Evolutionary conservation across 192 early-diverging fungal species (phyloP), one percentile per base, ranked within the genome.

Genomic region (Gaertneriomyces sp.): DNA sequence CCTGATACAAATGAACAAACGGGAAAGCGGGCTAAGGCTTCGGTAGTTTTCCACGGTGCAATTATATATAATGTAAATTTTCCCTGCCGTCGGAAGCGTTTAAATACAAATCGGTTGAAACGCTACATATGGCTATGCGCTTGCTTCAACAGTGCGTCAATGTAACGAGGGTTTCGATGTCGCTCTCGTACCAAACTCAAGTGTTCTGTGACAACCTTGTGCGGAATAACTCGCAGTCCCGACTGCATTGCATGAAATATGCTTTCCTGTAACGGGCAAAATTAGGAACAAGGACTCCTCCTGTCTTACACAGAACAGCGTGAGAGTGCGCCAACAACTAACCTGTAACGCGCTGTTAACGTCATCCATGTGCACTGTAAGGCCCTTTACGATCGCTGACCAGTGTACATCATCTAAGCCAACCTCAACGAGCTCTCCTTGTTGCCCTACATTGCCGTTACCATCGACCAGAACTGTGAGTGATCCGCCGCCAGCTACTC

Each of bases 301-400:
- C 33, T 10, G 33, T 11, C 3, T 64, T 42, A 14, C 20, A 14
- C 33, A 19, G 0, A 33, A 16, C 19, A 56, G 11, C 38, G 53
- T n/a, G 38, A 65, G 16, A 4, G 19, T 64, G 38, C 41, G 46
- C 3, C 14, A 11, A n/a, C 17, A 4, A 63, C 43, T 7, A 43
- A 51, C 83, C 71, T 79, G 76, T 19, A 85, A 59, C 3, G 51
- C 33, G 17, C 39, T 10, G 58, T 79, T 86, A 5, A 71, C 42
- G 63, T 86, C 84, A 72, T 86, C 84, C 57, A 85, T 72, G 58
- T 86, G 84, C n/a, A 86, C 69, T 16, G 64, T 41, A 41, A 82
- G 33, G n/a, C 76, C 76, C 64, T 86, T 79, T 14, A 84, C 44
- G 6, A 86, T 79, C 44, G 71, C 71, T 14, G 66, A 49, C 73